These are phyloP conservation scores for Hevea brasiliensis DNA, from an alignment of 345 rosid genomes.

Conservation along the genomic window DNA sequence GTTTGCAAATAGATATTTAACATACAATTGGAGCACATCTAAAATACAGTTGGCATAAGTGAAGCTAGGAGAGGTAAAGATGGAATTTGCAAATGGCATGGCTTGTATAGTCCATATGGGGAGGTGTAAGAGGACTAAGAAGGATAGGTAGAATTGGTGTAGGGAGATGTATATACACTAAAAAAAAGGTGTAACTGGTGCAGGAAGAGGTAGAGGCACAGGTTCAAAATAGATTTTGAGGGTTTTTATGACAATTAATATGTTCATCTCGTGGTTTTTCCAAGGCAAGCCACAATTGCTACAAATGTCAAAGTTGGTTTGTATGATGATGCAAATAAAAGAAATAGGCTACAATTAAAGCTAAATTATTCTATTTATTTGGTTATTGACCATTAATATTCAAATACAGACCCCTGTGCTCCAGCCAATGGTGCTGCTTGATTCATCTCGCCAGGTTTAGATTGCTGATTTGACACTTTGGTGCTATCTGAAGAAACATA, in stretches of 20 bases:
- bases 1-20: neutral
- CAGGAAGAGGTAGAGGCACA: neutral
- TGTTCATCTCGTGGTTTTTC: neutral
- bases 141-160: no score
- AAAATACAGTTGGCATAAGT: neutral
- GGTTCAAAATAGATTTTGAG: no score
- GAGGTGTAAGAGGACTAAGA: no score
- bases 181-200: neutral
- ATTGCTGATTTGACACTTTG: constrained; percentile 47
- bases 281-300: neutral
- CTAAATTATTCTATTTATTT: no score
- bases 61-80: no score
- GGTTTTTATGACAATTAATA: neutral
- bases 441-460: constrained; percentile 30
- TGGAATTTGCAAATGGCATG: no score
- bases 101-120: no score
- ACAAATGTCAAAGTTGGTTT: neutral
- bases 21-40: neutral
- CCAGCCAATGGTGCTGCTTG: constrained; percentile 44
- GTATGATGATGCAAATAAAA: no score
- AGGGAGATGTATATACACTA: no score
- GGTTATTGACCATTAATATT: constrained; percentile 17
- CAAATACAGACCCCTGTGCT: constrained; percentile 61
- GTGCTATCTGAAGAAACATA: constrained; percentile 47
- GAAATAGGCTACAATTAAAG: no score